A percentile compares a stretch with the other conserved stretches of the same genome.
Conservation (phyloP, 2,329 filamentous ascomycete genomes). For the Fusarium abutilonis region DNA sequence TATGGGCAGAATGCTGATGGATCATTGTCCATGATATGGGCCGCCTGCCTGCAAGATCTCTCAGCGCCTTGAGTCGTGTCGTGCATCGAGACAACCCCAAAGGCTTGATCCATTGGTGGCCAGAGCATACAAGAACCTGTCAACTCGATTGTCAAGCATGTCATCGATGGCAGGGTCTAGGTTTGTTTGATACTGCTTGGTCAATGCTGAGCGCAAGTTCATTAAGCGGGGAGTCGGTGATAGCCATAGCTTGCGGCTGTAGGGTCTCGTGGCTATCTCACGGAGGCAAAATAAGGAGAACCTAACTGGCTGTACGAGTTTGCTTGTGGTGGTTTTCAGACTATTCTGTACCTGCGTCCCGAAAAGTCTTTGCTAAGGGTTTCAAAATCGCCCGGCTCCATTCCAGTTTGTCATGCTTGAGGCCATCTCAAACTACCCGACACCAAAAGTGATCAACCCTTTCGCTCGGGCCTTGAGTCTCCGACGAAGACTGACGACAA, state of each 20-base stretch:
- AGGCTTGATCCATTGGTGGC: slow-evolving; percentile 12
- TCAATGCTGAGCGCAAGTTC: slow-evolving; percentile 26
- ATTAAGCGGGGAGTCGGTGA: slow-evolving; percentile 30
- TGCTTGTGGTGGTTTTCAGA: slow-evolving; percentile 1
- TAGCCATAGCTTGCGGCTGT: slow-evolving; percentile 32
- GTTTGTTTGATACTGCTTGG: slow-evolving; percentile 31
- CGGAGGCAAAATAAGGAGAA: slow-evolving; percentile 17
- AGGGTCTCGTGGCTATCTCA: slow-evolving; percentile 23
- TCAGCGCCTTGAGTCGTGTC: slow-evolving; percentile 4
- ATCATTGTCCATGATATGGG: background rate
- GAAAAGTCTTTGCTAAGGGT: slow-evolving; percentile 3
- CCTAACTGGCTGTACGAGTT: slow-evolving; percentile 20
- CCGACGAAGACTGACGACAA: slow-evolving; percentile 10
- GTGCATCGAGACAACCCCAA: slow-evolving; percentile 2
- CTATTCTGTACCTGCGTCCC: slow-evolving; percentile 23
- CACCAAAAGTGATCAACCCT: slow-evolving; percentile 12
- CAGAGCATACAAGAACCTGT: slow-evolving; percentile 12
- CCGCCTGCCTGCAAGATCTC: slow-evolving; percentile 2
- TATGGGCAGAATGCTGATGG: slow-evolving; percentile 5
- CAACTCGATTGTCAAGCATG: slow-evolving; percentile 16
- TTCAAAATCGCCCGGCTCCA: background rate
- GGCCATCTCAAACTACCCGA: slow-evolving; percentile 20
- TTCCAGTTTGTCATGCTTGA: background rate
- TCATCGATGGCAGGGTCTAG: slow-evolving; percentile 13
- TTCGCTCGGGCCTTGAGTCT: slow-evolving; percentile 5